Conservation (phyloP, 805 yeast species). For the Trichomonascus vanleenenianus region DNA sequence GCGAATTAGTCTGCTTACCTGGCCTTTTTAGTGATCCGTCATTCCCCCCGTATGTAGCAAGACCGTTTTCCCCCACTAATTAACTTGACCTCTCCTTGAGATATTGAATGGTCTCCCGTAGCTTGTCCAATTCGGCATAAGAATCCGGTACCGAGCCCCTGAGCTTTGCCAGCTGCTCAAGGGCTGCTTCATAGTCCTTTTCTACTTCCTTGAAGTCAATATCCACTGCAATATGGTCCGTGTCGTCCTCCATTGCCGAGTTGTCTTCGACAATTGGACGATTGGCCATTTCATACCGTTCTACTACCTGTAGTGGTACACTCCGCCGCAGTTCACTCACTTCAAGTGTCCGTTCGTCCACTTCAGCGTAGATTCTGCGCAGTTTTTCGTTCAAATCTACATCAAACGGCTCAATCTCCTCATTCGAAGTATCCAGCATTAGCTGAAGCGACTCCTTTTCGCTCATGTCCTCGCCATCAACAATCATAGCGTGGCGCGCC, state of each 20-base stretch:
- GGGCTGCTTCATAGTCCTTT: conserved; percentile 1
- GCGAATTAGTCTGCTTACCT: too few relatives aligned
- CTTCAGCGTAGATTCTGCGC: conserved; percentile 46
- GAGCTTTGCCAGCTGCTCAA: not conserved
- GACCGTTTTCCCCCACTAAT: not conserved
- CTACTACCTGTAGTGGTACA: conserved; percentile 23
- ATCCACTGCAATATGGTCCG: not conserved
- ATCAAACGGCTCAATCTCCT: conserved; percentile 64
- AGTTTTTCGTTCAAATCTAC: conserved; percentile 51
- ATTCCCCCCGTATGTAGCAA: too few relatives aligned
- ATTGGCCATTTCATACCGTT: conserved; percentile 32
- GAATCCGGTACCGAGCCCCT: conserved; percentile 3
- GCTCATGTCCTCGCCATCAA: conserved; percentile 46
- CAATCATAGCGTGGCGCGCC: conserved; percentile 45
- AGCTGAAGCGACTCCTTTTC: conserved; percentile 19
- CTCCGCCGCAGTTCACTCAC: conserved; percentile 46
- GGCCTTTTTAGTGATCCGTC: too few relatives aligned
- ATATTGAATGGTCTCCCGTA: conserved; percentile 3
- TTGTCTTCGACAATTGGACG: not conserved
- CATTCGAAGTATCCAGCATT: conserved; percentile 16
- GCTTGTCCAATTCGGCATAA: conserved; percentile 1
- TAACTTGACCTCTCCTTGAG: not conserved
- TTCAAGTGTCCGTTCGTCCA: conserved; percentile 54
- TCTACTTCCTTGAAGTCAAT: not conserved
- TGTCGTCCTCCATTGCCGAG: not conserved